phyloP scores from a whole-genome alignment of 495 filamentous ascomycete species.

The Penicillium soppii region DNA sequence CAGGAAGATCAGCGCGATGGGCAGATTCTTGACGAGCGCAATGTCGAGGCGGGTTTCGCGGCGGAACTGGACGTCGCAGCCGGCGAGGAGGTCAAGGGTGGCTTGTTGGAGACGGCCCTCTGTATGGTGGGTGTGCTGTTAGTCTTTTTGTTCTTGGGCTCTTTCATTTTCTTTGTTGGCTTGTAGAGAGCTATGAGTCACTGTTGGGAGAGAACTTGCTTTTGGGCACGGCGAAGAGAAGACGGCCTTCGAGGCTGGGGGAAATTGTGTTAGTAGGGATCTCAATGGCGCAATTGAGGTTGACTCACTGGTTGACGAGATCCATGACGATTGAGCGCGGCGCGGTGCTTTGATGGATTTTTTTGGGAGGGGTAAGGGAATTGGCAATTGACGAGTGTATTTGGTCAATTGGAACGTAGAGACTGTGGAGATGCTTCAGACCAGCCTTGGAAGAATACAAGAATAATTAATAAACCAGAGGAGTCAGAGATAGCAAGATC shows the following conservation, averaged over 20 bases:
- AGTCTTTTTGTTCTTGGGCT: slow-evolving; percentile 9
- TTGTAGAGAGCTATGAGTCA: slow-evolving; percentile 20
- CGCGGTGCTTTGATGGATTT: slow-evolving; percentile 27
- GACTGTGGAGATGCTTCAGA: neutral
- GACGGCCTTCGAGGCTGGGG: slow-evolving; percentile 73
- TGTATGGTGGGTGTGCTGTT: slow-evolving; percentile 34
- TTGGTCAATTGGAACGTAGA: slow-evolving; percentile 14
- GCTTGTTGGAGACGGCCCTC: slow-evolving; percentile 90
- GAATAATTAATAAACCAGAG: neutral
- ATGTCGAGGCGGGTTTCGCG: slow-evolving; percentile 93
- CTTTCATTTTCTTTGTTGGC: slow-evolving; percentile 3
- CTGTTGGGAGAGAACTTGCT: slow-evolving; percentile 57
- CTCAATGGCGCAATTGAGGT: slow-evolving; percentile 7
- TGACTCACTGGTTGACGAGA: slow-evolving; percentile 79
- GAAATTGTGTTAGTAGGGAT: slow-evolving; percentile 6
- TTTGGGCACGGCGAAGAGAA: slow-evolving; percentile 96
- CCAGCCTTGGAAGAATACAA: neutral
- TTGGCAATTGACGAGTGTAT: neutral
- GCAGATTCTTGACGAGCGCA: slow-evolving; percentile 91
- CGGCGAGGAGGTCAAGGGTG: slow-evolving; percentile 82
- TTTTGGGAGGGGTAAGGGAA: neutral
- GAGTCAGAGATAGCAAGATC: slow-evolving; percentile 9
- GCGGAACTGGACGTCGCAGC: slow-evolving; percentile 93
- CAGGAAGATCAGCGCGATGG: slow-evolving; percentile 94
- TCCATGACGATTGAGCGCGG: slow-evolving; percentile 56